Evolutionary conservation across 2,329 filamentous ascomycete genomes (phyloP).

Genomic region (Thermomyces lanuginosus): DNA sequence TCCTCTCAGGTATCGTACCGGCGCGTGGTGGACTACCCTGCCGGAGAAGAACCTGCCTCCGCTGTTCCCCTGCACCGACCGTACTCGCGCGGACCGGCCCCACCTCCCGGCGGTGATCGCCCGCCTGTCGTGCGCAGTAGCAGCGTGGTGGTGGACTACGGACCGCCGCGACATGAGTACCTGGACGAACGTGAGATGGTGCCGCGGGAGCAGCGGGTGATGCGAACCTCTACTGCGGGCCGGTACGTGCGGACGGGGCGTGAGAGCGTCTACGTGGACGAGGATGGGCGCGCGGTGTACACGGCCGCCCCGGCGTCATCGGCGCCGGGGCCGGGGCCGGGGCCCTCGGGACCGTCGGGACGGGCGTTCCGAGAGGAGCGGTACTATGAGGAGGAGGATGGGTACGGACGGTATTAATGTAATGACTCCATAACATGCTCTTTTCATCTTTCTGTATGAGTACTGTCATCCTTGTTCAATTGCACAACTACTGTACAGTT

Average conservation of each 20-base stretch:
- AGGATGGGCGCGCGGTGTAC: too few relatives aligned
- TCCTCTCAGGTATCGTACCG: too few relatives aligned
- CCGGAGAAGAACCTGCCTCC: slow-evolving; percentile 15
- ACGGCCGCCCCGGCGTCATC: too few relatives aligned
- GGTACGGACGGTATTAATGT: too few relatives aligned
- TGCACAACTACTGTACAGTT: too few relatives aligned
- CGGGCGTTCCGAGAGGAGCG: slow-evolving; percentile 16
- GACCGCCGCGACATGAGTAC: slow-evolving; percentile 21
- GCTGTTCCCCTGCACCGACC: too few relatives aligned
- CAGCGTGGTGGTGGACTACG: slow-evolving; percentile 28
- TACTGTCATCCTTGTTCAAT: too few relatives aligned
- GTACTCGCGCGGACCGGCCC: slow-evolving; percentile 18
- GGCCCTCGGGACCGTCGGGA: too few relatives aligned
- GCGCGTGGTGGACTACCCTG: slow-evolving; percentile 21
- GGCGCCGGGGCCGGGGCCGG: too few relatives aligned
- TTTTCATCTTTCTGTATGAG: too few relatives aligned
- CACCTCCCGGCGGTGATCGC: slow-evolving; percentile 17
- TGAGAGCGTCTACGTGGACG: slow-evolving; percentile 28
- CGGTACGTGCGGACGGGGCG: slow-evolving; percentile 30
- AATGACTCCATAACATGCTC: too few relatives aligned
- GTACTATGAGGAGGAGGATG: slow-evolving; percentile 22
- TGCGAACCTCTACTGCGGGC: slow-evolving; percentile 40
- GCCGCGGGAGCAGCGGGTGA: slow-evolving; percentile 39
- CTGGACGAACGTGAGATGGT: slow-evolving; percentile 52
- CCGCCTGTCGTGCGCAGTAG: slow-evolving; percentile 20